Percentiles rank a stretch among this genome's conserved stretches.
Conservation (phyloP, 208 protist genomes). For the Naegleria gruberi region DNA sequence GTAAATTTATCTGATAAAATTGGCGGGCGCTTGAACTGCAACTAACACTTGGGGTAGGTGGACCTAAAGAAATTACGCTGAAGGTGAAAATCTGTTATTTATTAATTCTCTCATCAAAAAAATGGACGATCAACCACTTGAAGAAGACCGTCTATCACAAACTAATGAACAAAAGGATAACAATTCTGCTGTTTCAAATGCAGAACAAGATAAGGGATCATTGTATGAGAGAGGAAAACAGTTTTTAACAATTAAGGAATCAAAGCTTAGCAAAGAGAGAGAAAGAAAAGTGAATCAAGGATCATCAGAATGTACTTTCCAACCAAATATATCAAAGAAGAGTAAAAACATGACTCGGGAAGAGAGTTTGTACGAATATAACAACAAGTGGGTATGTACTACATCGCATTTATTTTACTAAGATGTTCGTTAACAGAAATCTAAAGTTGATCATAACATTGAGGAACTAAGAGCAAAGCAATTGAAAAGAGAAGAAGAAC, state of each 20-base stretch:
- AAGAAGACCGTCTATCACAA: background rate
- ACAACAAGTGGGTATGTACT: background rate
- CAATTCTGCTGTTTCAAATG: background rate
- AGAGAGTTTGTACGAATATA: background rate
- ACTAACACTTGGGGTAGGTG: no score
- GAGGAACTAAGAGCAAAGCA: background rate
- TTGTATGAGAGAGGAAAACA: background rate
- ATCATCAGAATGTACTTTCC: background rate
- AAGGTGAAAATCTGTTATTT: no score
- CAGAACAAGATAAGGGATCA: background rate
- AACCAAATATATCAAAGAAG: background rate
- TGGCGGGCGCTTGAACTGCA: no score
- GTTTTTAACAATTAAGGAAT: background rate
- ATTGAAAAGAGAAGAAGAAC: background rate
- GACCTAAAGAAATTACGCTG: no score
- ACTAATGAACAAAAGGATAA: background rate
- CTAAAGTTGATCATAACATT: background rate
- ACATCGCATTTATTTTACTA: background rate
- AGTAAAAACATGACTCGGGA: background rate
- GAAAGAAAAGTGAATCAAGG: background rate
- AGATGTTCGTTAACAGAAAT: background rate
- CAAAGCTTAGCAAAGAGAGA: background rate
- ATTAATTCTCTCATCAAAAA: no score
- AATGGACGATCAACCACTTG: no score
- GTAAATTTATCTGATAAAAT: background rate